Evolutionary conservation across 306 rosid genomes (phyloP), one percentile per base, ranked within the genome.

Genomic region (Lathyrus aphaca): DNA sequence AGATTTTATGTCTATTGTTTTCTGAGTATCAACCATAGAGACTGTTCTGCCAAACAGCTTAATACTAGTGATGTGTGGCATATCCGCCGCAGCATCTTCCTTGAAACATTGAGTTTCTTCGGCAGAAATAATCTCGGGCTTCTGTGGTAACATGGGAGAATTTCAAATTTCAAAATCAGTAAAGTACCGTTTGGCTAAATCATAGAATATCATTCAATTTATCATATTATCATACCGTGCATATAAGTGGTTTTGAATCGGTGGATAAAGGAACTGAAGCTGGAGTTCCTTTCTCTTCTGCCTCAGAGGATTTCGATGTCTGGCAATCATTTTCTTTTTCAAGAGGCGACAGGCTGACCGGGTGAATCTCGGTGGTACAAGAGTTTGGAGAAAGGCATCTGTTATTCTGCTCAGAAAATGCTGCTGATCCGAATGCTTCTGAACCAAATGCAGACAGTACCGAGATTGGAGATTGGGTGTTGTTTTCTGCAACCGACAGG

Each of bases 21-120:
- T 81, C 72, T 64, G 82, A 58, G 37, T 23, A 49, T 68, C 96
- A 12, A 74, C 35, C 56, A 88, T 73, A 51, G 74, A 75, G 51
- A 94, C 80, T 39, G 88, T 88, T 76, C 83, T 87, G 64, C 99
- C 99, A 75, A 94, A 94, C 51, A 94, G 90, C 85, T 88, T 94
- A 44, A 94, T 85, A 61, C 86, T 85, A 14, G 74, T 32, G 56
- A 66, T 32, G 4, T 46, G 48, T 55, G 73, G 69, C n/a, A 14
- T 44, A 5, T 40, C 50, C 37, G 63, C 50, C 37, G 63, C 48
- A 15, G 78, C 65, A 49, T 82, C 86, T 4, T 72, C 82, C 13
- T 64, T 57, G 29, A 38, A 17, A 67, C 19, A 66, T 64, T 67
- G 68, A 56, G 77, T 23, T 21, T 76, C 79, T 77, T 65, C 74